Evolutionary conservation across 2,329 filamentous ascomycete species (phyloP), one percentile per base, ranked within the genome.

Genomic region (Cryphonectria japonica): DNA sequence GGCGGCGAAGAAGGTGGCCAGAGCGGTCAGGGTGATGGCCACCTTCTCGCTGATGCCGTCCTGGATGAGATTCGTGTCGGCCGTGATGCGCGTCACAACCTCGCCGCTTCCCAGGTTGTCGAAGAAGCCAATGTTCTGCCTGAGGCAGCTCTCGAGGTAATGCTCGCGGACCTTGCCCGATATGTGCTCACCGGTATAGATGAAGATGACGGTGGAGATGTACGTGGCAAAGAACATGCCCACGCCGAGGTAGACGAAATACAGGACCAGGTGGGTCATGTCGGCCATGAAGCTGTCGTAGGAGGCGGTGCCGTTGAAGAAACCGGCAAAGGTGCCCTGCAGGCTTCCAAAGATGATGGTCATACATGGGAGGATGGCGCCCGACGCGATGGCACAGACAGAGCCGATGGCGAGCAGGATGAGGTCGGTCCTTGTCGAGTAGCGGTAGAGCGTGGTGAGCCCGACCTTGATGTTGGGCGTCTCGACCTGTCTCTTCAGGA

Each of bases 1-100:
- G 22, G 94, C 94, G 0, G 95, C 91, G 69, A 97, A 83, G 77
- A 98, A 98, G 11, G 93, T 95, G 1, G 94, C 89, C 4, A 94
- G 66, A 16, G 93, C 93, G 19, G 90, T 89, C 69, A 97, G 79
- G 0, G 93, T 94, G 74, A 97, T 83, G 19, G 89, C 90, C 61
- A 97, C 88, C 83, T 97, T 97, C 80, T 97, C 93, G 0, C 93
- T 97, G 62, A 99, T 94, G 70, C 94, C 95, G 75, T 97, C 95
- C 43, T 68, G 95, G 69, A 98, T 91, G 68, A 97, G 84, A 77
- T 97, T 98, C 61, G 94, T 97, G 79, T 98, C 95, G 14, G 95
- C 92, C 0, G 95, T 98, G 76, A 98, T 97, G 74, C 95, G 91
- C 0, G 95, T 97, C 0, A 95, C 97, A 72, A 98, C 93, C 81